Conservation (phyloP, 1,284 basidiomycete genomes). For the Bondarzewia mesenterica region DNA sequence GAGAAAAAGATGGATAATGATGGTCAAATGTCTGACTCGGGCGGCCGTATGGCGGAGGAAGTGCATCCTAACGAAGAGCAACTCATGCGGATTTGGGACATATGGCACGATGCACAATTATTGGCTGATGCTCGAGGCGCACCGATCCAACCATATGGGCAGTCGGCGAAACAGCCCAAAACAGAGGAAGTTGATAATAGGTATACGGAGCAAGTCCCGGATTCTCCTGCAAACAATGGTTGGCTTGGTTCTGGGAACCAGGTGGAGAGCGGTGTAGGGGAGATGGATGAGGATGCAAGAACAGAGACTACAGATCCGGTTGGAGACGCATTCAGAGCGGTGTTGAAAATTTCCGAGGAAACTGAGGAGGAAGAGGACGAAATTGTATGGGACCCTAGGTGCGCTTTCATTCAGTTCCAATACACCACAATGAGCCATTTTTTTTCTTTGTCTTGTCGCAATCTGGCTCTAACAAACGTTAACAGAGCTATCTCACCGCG, state of each 20-base stretch:
- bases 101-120: slow-evolving; percentile 68
- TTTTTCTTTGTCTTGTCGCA: not conserved
- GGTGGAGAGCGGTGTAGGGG: slow-evolving; percentile 12
- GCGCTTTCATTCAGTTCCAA: slow-evolving; percentile 9
- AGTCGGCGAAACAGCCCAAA: slow-evolving; percentile 3
- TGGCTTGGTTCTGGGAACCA: not conserved
- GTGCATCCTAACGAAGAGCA: slow-evolving; percentile 94
- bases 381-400: slow-evolving; percentile 61
- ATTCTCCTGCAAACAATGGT: not conserved
- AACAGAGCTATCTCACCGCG: not conserved
- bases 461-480: not conserved
- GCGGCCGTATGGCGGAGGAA: slow-evolving; percentile 30
- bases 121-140: slow-evolving; percentile 53
- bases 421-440: not conserved
- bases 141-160: slow-evolving; percentile 6
- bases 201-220: not conserved
- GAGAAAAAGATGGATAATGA: slow-evolving; percentile 7
- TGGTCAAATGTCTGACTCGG: slow-evolving; percentile 6
- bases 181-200: not conserved
- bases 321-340: slow-evolving; percentile 66
- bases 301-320: slow-evolving; percentile 72
- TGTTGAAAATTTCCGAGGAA: slow-evolving; percentile 34
- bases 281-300: slow-evolving; percentile 57
- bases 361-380: slow-evolving; percentile 48
- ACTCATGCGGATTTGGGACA: slow-evolving; percentile 86